These are phyloP conservation scores for Sporisorium iseilematis-ciliati DNA, from an alignment of 1,284 basidiomycete species.

Conservation along the genomic window DNA sequence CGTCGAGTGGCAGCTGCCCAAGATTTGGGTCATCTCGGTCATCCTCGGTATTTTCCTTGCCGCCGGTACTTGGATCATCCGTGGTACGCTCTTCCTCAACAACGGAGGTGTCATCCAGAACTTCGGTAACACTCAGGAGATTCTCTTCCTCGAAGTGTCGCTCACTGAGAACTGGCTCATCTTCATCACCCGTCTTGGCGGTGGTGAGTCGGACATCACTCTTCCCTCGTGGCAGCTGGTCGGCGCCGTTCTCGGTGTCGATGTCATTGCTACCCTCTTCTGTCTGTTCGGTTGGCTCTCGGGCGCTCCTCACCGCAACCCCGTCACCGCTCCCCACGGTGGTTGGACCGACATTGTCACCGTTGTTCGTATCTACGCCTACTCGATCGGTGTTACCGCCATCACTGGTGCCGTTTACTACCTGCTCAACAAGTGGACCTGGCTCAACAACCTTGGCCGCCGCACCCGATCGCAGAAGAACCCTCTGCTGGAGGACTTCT, in stretches of 20 bases:
- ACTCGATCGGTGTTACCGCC: conserved; percentile 73
- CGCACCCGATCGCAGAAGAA: conserved; percentile 72
- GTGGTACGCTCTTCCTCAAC: conserved; percentile 73
- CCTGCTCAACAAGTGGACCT: conserved; percentile 71
- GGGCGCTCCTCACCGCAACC: conserved; percentile 71
- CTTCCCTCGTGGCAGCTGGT: conserved; percentile 73
- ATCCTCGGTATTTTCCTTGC: conserved; percentile 72
- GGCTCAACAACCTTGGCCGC: conserved; percentile 73
- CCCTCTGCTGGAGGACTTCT: conserved; percentile 73
- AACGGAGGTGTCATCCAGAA: conserved; percentile 74
- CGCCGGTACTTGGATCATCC: conserved; percentile 74
- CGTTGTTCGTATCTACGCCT: conserved; percentile 73
- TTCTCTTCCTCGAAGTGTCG: conserved; percentile 75
- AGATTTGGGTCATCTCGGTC: conserved; percentile 75
- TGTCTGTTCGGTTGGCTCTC: conserved; percentile 74
- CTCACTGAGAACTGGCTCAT: conserved; percentile 75
- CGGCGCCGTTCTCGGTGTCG: conserved; percentile 73
- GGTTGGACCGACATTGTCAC: conserved; percentile 74
- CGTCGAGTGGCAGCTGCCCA: conserved; percentile 76
- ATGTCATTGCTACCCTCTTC: conserved; percentile 74
- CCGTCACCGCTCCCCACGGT: conserved; percentile 69
- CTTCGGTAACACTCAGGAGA: conserved; percentile 73
- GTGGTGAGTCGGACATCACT: conserved; percentile 69
- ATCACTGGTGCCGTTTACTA: conserved; percentile 72
- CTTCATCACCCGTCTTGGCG: conserved; percentile 72